phyloP scores from a whole-genome alignment of 805 yeast genomes.

The Sugiyamaella lignohabitans region DNA sequence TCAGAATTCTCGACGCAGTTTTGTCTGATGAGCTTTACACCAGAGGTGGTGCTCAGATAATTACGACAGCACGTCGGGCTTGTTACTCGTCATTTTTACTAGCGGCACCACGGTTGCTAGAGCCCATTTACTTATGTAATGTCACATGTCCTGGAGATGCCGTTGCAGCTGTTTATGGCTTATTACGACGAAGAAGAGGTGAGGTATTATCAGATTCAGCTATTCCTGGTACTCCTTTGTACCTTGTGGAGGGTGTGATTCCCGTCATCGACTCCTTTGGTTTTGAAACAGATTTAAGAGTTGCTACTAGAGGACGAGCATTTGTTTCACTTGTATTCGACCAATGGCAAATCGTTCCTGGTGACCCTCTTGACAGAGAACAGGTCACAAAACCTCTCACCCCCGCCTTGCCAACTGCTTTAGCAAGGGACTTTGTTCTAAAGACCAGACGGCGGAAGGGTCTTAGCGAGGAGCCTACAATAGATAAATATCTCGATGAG shows the following conservation, averaged over 20 bases:
- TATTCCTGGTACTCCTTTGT: constrained; percentile 68
- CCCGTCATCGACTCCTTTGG: constrained; percentile 93
- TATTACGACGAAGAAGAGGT: constrained; percentile 67
- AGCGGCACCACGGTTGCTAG: constrained; percentile 72
- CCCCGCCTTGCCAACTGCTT: constrained; percentile 61
- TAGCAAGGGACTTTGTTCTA: constrained; percentile 83
- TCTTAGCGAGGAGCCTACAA: constrained; percentile 59
- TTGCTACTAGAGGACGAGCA: constrained; percentile 74
- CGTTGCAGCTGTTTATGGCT: constrained; percentile 42
- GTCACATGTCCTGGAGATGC: constrained; percentile 48
- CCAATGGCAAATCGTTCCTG: constrained; percentile 77
- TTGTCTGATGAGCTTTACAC: constrained; percentile 44
- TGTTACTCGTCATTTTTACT: constrained; percentile 74
- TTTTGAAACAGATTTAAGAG: constrained; percentile 75
- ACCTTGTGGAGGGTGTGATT: constrained; percentile 51
- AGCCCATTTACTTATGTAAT: constrained; percentile 66
- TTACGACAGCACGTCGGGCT: constrained; percentile 78
- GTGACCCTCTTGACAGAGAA: constrained; percentile 76
- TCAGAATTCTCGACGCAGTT: constrained; percentile 58
- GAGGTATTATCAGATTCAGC: constrained; percentile 41
- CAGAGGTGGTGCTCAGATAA: constrained; percentile 60
- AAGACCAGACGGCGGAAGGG: constrained; percentile 91
- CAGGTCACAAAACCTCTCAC: constrained; percentile 59
- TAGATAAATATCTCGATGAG: constrained; percentile 60
- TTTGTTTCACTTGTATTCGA: constrained; percentile 59